phyloP scores from a whole-genome alignment of 225 moss, liverwort and hornwort genomes.

The Pleurozium schreberi region DNA sequence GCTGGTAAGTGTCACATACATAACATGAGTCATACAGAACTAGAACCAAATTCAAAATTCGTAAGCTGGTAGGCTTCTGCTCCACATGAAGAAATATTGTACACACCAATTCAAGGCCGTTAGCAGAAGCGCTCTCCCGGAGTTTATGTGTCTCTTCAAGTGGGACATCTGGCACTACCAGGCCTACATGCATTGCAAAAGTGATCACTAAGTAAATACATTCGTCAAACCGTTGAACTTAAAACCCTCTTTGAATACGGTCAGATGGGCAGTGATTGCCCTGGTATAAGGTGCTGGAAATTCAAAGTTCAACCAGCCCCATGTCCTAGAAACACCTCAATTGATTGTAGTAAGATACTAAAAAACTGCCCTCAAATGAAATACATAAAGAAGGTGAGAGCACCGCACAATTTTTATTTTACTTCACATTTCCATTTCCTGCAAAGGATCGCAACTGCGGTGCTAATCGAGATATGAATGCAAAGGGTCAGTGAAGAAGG shows the following conservation, averaged over 20 bases:
- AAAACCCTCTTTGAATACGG: neutral
- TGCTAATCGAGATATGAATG: neutral
- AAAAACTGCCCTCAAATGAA: neutral
- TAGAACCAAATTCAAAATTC: neutral
- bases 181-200: constrained; percentile 22
- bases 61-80: neutral
- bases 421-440: neutral
- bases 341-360: neutral
- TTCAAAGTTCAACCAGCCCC: neutral
- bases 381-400: neutral
- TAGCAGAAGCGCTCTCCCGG: constrained; percentile 22
- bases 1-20: neutral
- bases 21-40: neutral
- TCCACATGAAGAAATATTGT: neutral
- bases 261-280: neutral
- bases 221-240: neutral
- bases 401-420: neutral
- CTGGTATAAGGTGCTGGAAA: neutral
- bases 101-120: constrained; percentile 57
- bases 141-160: constrained; percentile 66
- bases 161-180: constrained; percentile 77
- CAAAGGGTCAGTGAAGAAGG: neutral
- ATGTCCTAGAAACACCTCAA: neutral
- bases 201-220: neutral
- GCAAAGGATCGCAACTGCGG: neutral